Evolutionary conservation across 441 rosid species (phyloP).

Genomic region (Pelargonium myrrhifolium): DNA sequence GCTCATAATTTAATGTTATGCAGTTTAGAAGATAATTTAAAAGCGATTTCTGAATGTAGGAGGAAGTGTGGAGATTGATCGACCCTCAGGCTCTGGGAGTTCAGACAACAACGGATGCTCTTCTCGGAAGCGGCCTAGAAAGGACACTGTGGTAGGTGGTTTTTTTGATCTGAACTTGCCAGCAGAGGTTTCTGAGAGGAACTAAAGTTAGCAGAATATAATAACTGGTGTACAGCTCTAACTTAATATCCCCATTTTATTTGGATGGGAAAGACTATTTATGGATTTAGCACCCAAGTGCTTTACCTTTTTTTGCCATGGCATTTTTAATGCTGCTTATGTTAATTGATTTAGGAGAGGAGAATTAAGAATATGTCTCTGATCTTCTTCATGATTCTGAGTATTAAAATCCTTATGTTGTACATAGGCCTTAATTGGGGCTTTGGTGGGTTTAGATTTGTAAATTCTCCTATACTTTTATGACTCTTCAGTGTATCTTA

Average conservation of each 20-base stretch:
- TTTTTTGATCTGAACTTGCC: conserved; percentile 59
- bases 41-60: conserved; percentile 21
- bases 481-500: too few species aligned
- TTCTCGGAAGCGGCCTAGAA: conserved; percentile 43
- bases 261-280: conserved; percentile 19
- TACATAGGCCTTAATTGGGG: conserved; percentile 23
- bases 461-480: conserved; percentile 18
- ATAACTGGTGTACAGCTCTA: conserved; percentile 37
- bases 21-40: background rate
- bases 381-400: conserved; percentile 3
- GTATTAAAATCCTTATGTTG: conserved; percentile 23
- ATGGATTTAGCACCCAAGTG: conserved; percentile 25
- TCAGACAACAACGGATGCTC: conserved; percentile 46
- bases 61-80: conserved; percentile 39
- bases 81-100: conserved; percentile 48
- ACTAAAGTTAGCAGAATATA: conserved; percentile 25
- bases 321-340: background rate
- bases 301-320: conserved; percentile 20
- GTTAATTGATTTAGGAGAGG: conserved; percentile 13
- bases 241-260: conserved; percentile 21
- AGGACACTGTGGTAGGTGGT: conserved; percentile 33
- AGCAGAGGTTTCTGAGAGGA: conserved; percentile 44
- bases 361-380: background rate
- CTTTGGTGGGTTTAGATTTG: conserved; percentile 27
- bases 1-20: background rate